These are phyloP conservation scores for Hypoxylon sp. DNA, from an alignment of 2,329 filamentous ascomycete genomes.

Conservation along the genomic window DNA sequence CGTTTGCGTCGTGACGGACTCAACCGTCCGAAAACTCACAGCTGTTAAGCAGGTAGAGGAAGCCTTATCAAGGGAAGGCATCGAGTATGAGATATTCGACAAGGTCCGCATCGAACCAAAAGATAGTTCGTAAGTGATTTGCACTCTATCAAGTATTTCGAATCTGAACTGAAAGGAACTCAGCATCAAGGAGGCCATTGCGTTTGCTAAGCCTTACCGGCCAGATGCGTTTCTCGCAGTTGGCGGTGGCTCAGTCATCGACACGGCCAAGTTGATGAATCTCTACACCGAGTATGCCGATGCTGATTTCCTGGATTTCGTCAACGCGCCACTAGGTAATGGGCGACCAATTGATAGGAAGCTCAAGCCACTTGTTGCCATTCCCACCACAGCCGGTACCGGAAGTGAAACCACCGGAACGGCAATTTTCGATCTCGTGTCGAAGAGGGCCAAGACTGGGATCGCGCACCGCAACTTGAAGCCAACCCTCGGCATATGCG, in stretches of 20 bases:
- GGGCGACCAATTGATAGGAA: conserved; percentile 80
- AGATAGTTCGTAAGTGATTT: conserved; percentile 79
- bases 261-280: conserved; percentile 99
- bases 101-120: conserved; percentile 90
- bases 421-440: conserved; percentile 95
- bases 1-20: conserved; percentile 93
- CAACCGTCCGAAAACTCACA: conserved; percentile 82
- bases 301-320: conserved; percentile 95
- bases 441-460: conserved; percentile 92
- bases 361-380: conserved; percentile 81
- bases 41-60: conserved; percentile 92
- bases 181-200: conserved; percentile 90
- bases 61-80: conserved; percentile 80
- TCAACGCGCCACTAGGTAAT: conserved; percentile 92
- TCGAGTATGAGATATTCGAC: conserved; percentile 85
- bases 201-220: conserved; percentile 81
- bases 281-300: conserved; percentile 92
- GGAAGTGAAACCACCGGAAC: conserved; percentile 97
- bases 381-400: conserved; percentile 88
- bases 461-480: conserved; percentile 96
- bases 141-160: background rate
- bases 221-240: conserved; percentile 95
- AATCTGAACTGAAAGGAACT: conserved; percentile 6
- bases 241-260: conserved; percentile 92
- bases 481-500: conserved; percentile 89